Evolutionary conservation across 495 filamentous ascomycete species (phyloP).

Genomic region (Aspergillus nanangensis): DNA sequence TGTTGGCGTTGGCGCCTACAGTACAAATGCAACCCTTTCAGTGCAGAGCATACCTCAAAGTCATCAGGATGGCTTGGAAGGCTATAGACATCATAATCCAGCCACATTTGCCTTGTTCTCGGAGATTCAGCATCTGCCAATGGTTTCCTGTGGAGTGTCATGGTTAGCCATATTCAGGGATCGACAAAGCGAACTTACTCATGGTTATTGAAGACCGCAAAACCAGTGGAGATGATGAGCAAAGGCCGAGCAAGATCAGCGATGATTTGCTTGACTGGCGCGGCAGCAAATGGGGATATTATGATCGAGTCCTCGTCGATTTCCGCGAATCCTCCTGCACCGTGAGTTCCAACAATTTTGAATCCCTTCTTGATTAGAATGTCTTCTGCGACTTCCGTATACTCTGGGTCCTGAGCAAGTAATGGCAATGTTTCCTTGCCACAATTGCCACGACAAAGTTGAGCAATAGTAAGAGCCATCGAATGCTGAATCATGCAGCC

Average conservation of each 20-base stretch:
- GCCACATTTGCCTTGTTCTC: constrained; percentile 33
- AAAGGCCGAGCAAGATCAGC: constrained; percentile 33
- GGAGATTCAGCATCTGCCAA: constrained; percentile 33
- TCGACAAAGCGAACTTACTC: constrained; percentile 25
- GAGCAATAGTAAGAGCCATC: constrained; percentile 30
- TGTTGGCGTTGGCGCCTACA: constrained; percentile 18
- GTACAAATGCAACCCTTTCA: constrained; percentile 23
- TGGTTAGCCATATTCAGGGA: constrained; percentile 21
- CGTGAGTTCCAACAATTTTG: constrained; percentile 30
- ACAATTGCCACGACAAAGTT: constrained; percentile 24
- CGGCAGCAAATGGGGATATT: constrained; percentile 26
- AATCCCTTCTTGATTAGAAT: constrained; percentile 30
- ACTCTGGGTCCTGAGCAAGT: constrained; percentile 28
- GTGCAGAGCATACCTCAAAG: constrained; percentile 22
- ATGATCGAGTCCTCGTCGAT: constrained; percentile 32
- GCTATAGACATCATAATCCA: constrained; percentile 23
- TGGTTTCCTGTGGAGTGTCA: constrained; percentile 22
- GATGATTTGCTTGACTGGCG: constrained; percentile 30
- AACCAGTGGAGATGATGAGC: constrained; percentile 21
- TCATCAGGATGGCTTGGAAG: constrained; percentile 23
- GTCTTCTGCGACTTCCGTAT: constrained; percentile 24
- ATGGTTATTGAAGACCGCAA: constrained; percentile 21
- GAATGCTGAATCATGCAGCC: constrained; percentile 27
- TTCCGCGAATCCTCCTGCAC: constrained; percentile 35
- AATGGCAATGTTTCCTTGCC: constrained; percentile 21